Conservation (phyloP, 768 basidiomycete species). For the Ramaria sp. region DNA sequence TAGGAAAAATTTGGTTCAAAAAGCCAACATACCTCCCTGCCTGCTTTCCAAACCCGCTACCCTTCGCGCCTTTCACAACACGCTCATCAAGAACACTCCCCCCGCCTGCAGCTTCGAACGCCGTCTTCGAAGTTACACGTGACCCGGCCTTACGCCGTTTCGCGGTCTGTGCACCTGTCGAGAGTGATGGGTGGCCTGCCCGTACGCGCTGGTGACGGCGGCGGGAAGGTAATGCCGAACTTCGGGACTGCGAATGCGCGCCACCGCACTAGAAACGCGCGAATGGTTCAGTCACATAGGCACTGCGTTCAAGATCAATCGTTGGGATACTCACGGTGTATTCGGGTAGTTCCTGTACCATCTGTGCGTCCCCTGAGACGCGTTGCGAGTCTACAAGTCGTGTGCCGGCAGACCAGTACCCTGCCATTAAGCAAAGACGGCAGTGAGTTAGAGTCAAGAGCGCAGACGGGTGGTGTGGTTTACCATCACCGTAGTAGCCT, state of each 20-base stretch:
- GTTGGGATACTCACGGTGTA: slow-evolving; percentile 45
- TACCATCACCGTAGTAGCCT: slow-evolving; percentile 81
- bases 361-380: slow-evolving; percentile 40
- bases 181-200: slow-evolving; percentile 38
- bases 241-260: slow-evolving; percentile 54
- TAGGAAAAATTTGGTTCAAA: background rate
- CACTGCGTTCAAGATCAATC: background rate
- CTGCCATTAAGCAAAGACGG: slow-evolving; percentile 23
- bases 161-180: slow-evolving; percentile 50
- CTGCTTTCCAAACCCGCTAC: slow-evolving; percentile 61
- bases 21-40: slow-evolving; percentile 23
- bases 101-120: slow-evolving; percentile 38
- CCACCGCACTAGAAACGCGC: slow-evolving; percentile 72
- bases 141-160: slow-evolving; percentile 65
- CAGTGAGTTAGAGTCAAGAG: background rate
- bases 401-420: slow-evolving; percentile 74
- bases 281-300: background rate
- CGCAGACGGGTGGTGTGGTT: background rate
- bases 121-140: slow-evolving; percentile 50
- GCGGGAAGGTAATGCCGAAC: slow-evolving; percentile 30
- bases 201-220: slow-evolving; percentile 26
- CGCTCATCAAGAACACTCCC: slow-evolving; percentile 43
- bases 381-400: slow-evolving; percentile 55
- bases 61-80: slow-evolving; percentile 26
- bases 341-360: slow-evolving; percentile 57